Evolutionary conservation across 176 grass and related monocot genomes (phyloP).

Genomic region (Aegilops umbellulata): DNA sequence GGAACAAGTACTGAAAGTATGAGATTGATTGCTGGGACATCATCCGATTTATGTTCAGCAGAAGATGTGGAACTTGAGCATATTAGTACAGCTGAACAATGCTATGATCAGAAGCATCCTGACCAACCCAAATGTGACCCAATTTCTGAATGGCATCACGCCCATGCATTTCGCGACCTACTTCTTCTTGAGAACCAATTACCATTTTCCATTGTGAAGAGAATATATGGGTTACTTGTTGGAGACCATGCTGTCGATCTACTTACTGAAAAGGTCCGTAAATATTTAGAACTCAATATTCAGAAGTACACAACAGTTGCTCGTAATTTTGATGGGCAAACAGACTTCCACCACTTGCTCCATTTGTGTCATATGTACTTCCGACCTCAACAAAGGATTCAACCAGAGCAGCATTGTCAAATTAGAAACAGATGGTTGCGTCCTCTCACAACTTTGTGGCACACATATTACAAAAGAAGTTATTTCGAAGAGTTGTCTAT

Average conservation of each 20-base stretch:
- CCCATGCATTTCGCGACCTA: not conserved
- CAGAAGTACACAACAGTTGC: not conserved
- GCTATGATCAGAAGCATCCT: not conserved
- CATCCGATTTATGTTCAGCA: not conserved
- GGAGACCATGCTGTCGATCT: not conserved
- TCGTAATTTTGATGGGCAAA: not conserved
- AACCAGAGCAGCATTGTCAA: not conserved
- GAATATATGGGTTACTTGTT: not conserved
- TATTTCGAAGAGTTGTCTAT: not conserved
- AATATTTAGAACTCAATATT: not conserved
- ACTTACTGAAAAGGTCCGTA: not conserved
- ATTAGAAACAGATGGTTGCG: not conserved
- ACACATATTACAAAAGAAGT: not conserved
- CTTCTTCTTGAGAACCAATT: not conserved
- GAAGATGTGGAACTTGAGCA: not conserved
- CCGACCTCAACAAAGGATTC: not conserved
- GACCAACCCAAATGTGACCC: not conserved
- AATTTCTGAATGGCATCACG: not conserved
- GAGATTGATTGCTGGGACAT: not conserved
- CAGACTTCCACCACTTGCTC: not conserved
- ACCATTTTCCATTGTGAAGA: not conserved
- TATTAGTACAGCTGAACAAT: not conserved
- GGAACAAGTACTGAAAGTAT: not conserved
- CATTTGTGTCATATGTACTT: conserved; percentile 13
- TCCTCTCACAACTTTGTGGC: not conserved